Evolutionary conservation across 2,329 filamentous ascomycete genomes (phyloP).

Genomic region (Ophiostoma triangulosporum): DNA sequence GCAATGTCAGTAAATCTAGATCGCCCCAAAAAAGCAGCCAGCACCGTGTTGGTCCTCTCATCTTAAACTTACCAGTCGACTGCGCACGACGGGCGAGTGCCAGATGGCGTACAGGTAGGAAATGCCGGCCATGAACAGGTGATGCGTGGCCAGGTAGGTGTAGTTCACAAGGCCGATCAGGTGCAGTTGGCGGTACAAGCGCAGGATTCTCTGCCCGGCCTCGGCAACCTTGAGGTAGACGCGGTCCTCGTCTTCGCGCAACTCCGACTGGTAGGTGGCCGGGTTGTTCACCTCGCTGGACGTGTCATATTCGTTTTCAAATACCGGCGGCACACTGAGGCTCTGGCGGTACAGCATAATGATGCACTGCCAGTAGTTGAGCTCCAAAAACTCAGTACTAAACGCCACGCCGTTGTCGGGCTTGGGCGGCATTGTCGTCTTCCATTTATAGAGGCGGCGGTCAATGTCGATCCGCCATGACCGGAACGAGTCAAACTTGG

Average conservation of each 20-base stretch:
- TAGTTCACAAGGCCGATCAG: constrained; percentile 84
- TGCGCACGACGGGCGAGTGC: constrained; percentile 83
- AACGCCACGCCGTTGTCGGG: constrained; percentile 77
- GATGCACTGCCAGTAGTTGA: constrained; percentile 96
- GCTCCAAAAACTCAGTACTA: constrained; percentile 74
- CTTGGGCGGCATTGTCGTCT: constrained; percentile 63
- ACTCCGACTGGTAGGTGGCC: constrained; percentile 47
- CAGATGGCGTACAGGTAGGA: constrained; percentile 95
- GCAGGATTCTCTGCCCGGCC: constrained; percentile 82
- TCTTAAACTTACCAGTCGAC: constrained; percentile 41
- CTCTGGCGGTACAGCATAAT: constrained; percentile 94
- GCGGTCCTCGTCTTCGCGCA: constrained; percentile 71
- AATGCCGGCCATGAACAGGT: constrained; percentile 93
- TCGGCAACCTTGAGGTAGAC: constrained; percentile 93
- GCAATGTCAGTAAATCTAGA: background rate
- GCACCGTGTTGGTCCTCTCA: no score
- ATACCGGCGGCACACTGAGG: constrained; percentile 68
- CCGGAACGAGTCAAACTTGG: constrained; percentile 71
- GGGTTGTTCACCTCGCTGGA: constrained; percentile 51
- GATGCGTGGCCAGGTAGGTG: constrained; percentile 88
- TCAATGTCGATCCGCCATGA: constrained; percentile 86
- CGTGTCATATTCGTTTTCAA: constrained; percentile 64
- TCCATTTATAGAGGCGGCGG: constrained; percentile 72
- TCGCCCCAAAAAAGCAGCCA: constrained; percentile 21
- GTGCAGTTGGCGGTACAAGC: constrained; percentile 76